Base-by-base conservation (phyloP, 768 basidiomycete genomes). In the Trametes punicea region DNA sequence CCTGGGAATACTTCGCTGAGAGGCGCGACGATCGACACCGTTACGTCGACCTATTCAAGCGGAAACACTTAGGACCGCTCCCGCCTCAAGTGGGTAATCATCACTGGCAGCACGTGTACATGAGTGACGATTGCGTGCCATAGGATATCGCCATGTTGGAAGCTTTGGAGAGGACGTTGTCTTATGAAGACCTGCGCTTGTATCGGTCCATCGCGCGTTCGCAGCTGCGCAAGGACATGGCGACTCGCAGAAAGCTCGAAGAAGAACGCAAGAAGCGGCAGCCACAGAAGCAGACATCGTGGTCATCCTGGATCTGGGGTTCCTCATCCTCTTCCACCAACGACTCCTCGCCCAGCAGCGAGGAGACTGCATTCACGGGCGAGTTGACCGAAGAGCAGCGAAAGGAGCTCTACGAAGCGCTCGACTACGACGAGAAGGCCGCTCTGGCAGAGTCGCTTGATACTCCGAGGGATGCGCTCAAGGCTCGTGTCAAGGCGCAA, bases 201-300 rank as follows among this genome's bases (percentile, higher is more conserved):
- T 99, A 98, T 73, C 85, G 97, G 29, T 98, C 94, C 3, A 92
- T 98, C 57, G 91, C 93, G 0, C 85, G 91, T 25, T 93, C 93
- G 2, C 84, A 84, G 61, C 76, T 96, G 15, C 84, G 87, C 63
- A 93, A 98, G 69, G 93, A 98, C 64, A 77, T 83, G 20, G 90
- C 84, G 2, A 73, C 87, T 31, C 74, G 77, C 45, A 80, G 81
- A 62, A 85, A 84, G 64, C 70, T 80, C 36, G 79, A 92, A 51
- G 88, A 90, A 64, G 84, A 85, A 48, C 82, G 84, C 65, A 79
- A 78, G 66, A 77, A 79, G 53, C 76, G 78, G 55, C 72, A 78
- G 59, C 76, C 81, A 55, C 73, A 78, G 60, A 76, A 77, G 41
- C 59, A 60, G 9, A 77, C 80, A 60, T 73, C 82, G 59, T 85